Evolutionary conservation across 2,329 filamentous ascomycete species (phyloP).

Genomic region (Stachybotrys chlorohalonatus): DNA sequence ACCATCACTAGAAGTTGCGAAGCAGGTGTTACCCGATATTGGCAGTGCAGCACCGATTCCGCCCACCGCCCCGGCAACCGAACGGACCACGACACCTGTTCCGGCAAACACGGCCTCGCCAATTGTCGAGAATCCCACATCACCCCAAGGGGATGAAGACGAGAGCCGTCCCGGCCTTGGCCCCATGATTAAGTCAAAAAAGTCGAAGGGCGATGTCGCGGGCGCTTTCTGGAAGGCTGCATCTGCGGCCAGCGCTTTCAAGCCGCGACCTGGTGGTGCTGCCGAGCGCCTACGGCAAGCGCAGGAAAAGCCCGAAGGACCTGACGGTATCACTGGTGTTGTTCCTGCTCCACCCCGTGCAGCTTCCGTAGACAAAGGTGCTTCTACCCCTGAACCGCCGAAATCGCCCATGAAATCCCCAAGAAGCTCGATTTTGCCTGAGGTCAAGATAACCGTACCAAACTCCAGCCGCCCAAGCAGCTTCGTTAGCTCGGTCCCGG

Average conservation of each 20-base stretch:
- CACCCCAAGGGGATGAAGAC: conserved; percentile 17
- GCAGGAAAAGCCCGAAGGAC: conserved; percentile 50
- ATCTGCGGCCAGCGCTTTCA: conserved; percentile 55
- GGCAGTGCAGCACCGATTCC: background rate
- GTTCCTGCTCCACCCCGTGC: conserved; percentile 65
- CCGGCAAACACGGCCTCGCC: conserved; percentile 4
- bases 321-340: conserved; percentile 84
- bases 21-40: conserved; percentile 1
- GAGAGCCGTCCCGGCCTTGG: conserved; percentile 65
- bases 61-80: no score
- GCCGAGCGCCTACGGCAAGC: conserved; percentile 66
- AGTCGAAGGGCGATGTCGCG: conserved; percentile 63
- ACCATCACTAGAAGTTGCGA: conserved; percentile 10
- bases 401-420: conserved; percentile 19
- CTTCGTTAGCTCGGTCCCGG: conserved; percentile 19
- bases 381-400: conserved; percentile 9
- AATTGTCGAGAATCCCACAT: conserved; percentile 7
- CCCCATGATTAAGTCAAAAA: conserved; percentile 82
- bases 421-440: conserved; percentile 34
- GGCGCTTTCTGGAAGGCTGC: conserved; percentile 68
- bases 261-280: conserved; percentile 79
- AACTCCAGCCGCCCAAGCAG: conserved; percentile 29
- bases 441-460: conserved; percentile 49
- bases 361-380: conserved; percentile 23
- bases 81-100: background rate